Evolutionary conservation across 2,329 filamentous ascomycete genomes (phyloP).

Genomic region (Pseudopyricularia cyperi): DNA sequence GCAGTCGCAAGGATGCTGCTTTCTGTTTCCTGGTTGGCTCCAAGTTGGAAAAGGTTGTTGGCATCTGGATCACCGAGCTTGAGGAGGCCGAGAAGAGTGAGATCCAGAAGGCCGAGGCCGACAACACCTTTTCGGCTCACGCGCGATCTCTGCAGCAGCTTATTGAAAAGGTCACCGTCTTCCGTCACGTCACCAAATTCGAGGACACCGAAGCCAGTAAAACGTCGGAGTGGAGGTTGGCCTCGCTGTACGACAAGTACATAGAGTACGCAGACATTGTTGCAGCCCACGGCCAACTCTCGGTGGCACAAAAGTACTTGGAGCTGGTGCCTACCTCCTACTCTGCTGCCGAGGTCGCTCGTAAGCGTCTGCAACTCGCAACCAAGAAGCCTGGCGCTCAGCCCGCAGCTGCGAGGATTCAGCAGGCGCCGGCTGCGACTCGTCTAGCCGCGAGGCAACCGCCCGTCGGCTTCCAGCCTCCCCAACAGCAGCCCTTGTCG

Average conservation of each 20-base stretch:
- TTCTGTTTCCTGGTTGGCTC: conserved; percentile 95
- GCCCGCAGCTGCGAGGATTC: conserved; percentile 19
- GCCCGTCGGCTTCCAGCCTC: conserved; percentile 33
- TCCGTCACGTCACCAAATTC: conserved; percentile 89
- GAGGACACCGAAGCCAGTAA: conserved; percentile 62
- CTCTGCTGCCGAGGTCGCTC: conserved; percentile 74
- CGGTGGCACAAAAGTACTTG: conserved; percentile 81
- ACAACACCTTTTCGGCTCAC: conserved; percentile 84
- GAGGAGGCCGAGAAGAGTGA: conserved; percentile 69
- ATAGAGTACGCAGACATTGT: conserved; percentile 94
- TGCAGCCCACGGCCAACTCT: conserved; percentile 75
- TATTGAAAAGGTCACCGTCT: conserved; percentile 96
- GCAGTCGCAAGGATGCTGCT: conserved; percentile 69
- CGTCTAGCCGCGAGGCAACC: conserved; percentile 25
- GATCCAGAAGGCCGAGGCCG: conserved; percentile 53
- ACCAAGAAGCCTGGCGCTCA: conserved; percentile 44
- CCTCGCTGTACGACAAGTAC: conserved; percentile 83
- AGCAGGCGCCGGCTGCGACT: conserved; percentile 8
- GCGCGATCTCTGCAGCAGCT: conserved; percentile 80
- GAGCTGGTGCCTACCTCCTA: conserved; percentile 74
- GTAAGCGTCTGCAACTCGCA: conserved; percentile 73
- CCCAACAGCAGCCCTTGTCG: conserved; percentile 17
- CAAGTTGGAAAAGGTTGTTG: conserved; percentile 92
- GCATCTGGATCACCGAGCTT: conserved; percentile 85
- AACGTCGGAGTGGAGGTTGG: conserved; percentile 76